phyloP scores from a whole-genome alignment of 2,329 filamentous ascomycete species.

The Neonectria neomacrospora region DNA sequence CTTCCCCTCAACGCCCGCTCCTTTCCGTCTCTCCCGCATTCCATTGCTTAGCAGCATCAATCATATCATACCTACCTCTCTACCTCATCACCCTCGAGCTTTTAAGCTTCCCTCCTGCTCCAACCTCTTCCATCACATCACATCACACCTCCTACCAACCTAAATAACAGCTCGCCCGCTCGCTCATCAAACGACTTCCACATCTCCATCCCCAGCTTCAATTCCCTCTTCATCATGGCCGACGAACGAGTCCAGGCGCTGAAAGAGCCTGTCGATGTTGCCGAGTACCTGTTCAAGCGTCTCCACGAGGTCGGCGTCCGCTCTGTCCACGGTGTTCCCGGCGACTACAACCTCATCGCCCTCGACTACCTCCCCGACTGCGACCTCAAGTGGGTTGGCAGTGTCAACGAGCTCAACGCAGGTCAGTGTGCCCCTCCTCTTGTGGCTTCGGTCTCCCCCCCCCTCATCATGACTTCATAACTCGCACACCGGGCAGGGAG shows the following conservation, averaged over 20 bases:
- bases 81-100: slow-evolving; percentile 6
- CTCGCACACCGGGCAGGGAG: slow-evolving; percentile 3
- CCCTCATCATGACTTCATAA: slow-evolving; percentile 31
- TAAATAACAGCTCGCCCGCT: background rate
- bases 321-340: slow-evolving; percentile 75
- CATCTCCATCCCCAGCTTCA: background rate
- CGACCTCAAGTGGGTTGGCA: slow-evolving; percentile 73
- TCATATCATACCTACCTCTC: background rate
- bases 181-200: background rate
- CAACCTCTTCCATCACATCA: background rate
- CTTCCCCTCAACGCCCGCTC: slow-evolving; percentile 27
- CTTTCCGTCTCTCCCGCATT: slow-evolving; percentile 36
- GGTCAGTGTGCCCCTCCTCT: slow-evolving; percentile 55
- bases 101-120: background rate
- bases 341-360: slow-evolving; percentile 77
- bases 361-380: slow-evolving; percentile 72
- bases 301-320: slow-evolving; percentile 72
- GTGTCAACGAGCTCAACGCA: slow-evolving; percentile 79
- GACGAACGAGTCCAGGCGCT: slow-evolving; percentile 47
- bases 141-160: background rate
- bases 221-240: slow-evolving; percentile 8
- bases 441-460: background rate
- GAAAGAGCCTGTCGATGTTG: slow-evolving; percentile 66
- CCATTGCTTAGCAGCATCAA: slow-evolving; percentile 24
- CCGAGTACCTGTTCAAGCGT: slow-evolving; percentile 74